A percentile compares a stretch with the other conserved stretches of the same genome.
Evolutionary conservation across 2,329 filamentous ascomycete species (phyloP).

Genomic region (Phyllosticta citrichinensis): DNA sequence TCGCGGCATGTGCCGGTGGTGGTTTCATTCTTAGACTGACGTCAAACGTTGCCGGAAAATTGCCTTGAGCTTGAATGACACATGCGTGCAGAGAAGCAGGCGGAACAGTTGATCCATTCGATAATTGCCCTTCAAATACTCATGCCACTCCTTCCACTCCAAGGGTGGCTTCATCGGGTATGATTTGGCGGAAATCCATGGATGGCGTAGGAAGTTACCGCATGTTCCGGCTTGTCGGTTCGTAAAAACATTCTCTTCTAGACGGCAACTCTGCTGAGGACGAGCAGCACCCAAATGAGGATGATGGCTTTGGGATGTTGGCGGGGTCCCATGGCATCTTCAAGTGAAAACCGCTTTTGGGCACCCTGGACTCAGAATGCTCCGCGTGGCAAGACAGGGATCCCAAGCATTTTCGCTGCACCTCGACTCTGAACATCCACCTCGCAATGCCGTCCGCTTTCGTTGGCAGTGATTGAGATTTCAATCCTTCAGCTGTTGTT

Average conservation of each 20-base stretch:
- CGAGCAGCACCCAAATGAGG: neutral
- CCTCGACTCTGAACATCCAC: neutral
- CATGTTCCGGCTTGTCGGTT: neutral
- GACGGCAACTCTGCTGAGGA: neutral
- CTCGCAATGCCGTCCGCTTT: too few species aligned
- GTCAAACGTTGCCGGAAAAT: too few species aligned
- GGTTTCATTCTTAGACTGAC: neutral
- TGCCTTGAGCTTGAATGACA: too few species aligned
- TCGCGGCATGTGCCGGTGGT: neutral
- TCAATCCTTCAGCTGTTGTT: conserved; percentile 20
- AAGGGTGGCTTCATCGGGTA: neutral
- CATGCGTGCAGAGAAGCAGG: too few species aligned
- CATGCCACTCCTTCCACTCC: too few species aligned
- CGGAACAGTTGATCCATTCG: too few species aligned
- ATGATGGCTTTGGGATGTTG: neutral
- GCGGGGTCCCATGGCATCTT: neutral
- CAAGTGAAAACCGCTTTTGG: neutral
- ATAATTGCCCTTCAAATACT: too few species aligned
- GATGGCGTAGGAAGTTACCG: neutral
- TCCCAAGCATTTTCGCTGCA: neutral
- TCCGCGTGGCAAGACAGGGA: neutral
- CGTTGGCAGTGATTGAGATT: neutral
- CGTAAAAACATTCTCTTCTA: neutral
- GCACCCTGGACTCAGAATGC: neutral
- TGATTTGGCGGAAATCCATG: neutral